Conservation (phyloP, 2,329 filamentous ascomycete species). For the Penicillium brevicompactum region DNA sequence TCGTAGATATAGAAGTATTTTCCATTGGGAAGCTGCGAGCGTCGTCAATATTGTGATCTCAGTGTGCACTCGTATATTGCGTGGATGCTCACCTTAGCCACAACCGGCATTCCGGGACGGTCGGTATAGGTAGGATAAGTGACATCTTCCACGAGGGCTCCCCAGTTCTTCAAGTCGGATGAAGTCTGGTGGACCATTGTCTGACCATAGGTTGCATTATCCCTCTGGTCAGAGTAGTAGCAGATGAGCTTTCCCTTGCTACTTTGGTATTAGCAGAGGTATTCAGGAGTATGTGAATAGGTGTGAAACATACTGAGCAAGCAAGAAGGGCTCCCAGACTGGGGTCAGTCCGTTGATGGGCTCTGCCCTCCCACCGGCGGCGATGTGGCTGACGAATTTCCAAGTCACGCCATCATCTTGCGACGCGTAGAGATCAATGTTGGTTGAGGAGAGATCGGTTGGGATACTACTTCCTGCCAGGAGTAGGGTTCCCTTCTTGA, state of each 20-base stretch:
- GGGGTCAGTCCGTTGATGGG: slow-evolving; percentile 68
- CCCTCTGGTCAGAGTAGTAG: slow-evolving; percentile 74
- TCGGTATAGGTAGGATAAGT: slow-evolving; percentile 55
- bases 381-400: slow-evolving; percentile 68
- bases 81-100: slow-evolving; percentile 43
- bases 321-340: slow-evolving; percentile 73
- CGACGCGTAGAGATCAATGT: slow-evolving; percentile 71
- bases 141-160: slow-evolving; percentile 63
- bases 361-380: slow-evolving; percentile 62
- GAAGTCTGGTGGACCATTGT: slow-evolving; percentile 68
- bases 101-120: slow-evolving; percentile 69
- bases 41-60: neutral
- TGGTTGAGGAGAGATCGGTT: slow-evolving; percentile 60
- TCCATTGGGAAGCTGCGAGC: slow-evolving; percentile 56
- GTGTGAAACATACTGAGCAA: slow-evolving; percentile 47
- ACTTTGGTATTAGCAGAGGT: neutral
- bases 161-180: slow-evolving; percentile 63
- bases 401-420: slow-evolving; percentile 63
- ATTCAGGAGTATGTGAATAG: no score
- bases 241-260: slow-evolving; percentile 60
- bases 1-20: slow-evolving; percentile 68
- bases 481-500: slow-evolving; percentile 64
- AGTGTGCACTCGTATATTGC: neutral
- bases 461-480: slow-evolving; percentile 59
- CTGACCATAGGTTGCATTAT: slow-evolving; percentile 63